A percentile compares a stretch with the other conserved stretches of the same genome.
Conservation (phyloP, 139 green algal species). For the Astrephomene gubernaculifera region DNA sequence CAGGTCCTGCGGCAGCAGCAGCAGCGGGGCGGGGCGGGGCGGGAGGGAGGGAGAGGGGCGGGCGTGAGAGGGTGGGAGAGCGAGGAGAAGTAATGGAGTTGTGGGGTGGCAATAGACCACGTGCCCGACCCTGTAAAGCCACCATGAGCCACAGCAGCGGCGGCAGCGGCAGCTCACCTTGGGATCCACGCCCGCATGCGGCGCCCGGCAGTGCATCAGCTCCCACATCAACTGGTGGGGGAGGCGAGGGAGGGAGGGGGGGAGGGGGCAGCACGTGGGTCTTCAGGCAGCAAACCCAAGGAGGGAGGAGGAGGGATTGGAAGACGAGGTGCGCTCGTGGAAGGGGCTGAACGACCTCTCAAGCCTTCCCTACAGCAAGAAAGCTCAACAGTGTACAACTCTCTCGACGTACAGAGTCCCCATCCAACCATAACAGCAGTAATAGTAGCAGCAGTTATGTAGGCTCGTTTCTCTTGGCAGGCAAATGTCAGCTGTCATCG, state of each 20-base stretch:
- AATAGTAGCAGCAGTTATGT: too few relatives aligned
- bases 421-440: too few relatives aligned
- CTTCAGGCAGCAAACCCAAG: too few relatives aligned
- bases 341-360: background rate
- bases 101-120: background rate
- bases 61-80: background rate
- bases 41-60: background rate
- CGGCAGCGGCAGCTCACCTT: background rate
- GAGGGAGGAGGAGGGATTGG: too few relatives aligned
- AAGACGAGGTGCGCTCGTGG: background rate
- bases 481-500: too few relatives aligned
- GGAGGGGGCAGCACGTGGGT: background rate
- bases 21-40: background rate
- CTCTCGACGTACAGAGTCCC: too few relatives aligned
- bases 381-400: too few relatives aligned
- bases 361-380: background rate
- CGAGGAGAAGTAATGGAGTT: background rate
- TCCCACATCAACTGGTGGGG: slow-evolving; percentile 36
- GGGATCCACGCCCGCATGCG: background rate
- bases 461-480: too few relatives aligned
- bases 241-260: background rate
- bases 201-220: slow-evolving; percentile 32
- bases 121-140: background rate
- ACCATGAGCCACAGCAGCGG: background rate
- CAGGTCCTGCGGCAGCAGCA: slow-evolving; percentile 8